A percentile compares a stretch with the other conserved stretches of the same genome.
phyloP scores from a whole-genome alignment of 192 early-diverging fungal genomes.

The Borealophlyctis nickersoniae region DNA sequence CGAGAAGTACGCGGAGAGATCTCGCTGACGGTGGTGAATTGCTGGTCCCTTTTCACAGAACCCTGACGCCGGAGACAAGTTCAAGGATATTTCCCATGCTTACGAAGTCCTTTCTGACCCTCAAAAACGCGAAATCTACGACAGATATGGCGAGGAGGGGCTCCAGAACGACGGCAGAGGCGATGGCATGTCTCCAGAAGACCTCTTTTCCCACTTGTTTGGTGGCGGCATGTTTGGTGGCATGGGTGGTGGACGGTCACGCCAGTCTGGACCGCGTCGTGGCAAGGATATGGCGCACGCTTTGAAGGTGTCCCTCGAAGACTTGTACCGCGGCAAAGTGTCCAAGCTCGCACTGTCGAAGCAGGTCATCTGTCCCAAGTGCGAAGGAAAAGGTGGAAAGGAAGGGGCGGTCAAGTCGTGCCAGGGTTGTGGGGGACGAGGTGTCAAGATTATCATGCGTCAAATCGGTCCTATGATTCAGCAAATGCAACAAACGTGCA shows the following conservation, averaged over 20 bases:
- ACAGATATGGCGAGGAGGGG: constrained; percentile 93
- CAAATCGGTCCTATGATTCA: constrained; percentile 99
- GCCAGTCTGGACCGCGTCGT: constrained; percentile 77
- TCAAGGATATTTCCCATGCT: constrained; percentile 98
- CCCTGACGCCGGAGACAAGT: constrained; percentile 83
- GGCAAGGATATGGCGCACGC: constrained; percentile 93
- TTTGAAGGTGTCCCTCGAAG: constrained; percentile 82
- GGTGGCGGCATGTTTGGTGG: constrained; percentile 72
- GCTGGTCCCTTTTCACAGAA: constrained; percentile 61
- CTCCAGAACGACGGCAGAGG: constrained; percentile 72
- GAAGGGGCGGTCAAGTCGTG: constrained; percentile 83
- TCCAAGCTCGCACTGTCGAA: constrained; percentile 96
- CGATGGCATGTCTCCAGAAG: constrained; percentile 77
- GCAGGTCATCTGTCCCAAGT: constrained; percentile 83
- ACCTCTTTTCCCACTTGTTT: constrained; percentile 96
- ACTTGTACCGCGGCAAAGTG: constrained; percentile 85
- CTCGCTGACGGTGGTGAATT: no score
- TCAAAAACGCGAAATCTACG: constrained; percentile 89
- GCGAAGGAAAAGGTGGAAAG: constrained; percentile 96
- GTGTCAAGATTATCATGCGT: constrained; percentile 83
- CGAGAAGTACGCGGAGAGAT: neutral
- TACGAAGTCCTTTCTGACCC: constrained; percentile 93
- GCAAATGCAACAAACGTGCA: constrained; percentile 98
- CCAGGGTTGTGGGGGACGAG: constrained; percentile 79
- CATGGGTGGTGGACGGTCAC: constrained; percentile 58